Base-by-base conservation (phyloP, 768 basidiomycete genomes). In the Collybia sp. region DNA sequence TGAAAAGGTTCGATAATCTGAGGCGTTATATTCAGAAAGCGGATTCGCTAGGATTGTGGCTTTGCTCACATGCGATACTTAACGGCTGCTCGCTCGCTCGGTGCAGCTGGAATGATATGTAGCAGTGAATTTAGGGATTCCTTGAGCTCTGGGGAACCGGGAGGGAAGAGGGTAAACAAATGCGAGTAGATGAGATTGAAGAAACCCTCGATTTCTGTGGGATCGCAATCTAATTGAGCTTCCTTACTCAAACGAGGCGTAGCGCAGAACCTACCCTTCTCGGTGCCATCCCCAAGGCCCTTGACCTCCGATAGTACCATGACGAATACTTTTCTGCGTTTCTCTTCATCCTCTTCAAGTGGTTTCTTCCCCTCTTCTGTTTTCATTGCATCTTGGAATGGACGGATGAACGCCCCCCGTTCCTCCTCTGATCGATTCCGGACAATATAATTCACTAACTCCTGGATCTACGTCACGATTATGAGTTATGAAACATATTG, bases 1-100 rank as follows among this genome's bases (percentile, higher is more conserved):
- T 91, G 75, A 90, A 91, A 25, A 92, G 63, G 59, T 90, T 91
- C 17, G 90, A 83, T 9, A 92, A 67, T 57, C 90, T 92, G 52
- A 8, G 47, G 33, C 37, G 41, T 39, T 43, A 45, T 44, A 19
- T 37, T n/a, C 38, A 50, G 35, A 43, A 18, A 31, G 53, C 19
- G 33, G 45, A 16, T 39, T 41, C 42, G 44, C 17, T 18, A 38
- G 53, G 49, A 52, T 47, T 38, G 45, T 10, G 34, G 42, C 37
- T 43, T n/a, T 32, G 61, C 83, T 47, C 55, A 91, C 90, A 89
- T 72, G 65, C 85, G 84, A 65, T 87, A 91, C 69, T 83, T 88
- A 54, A 81, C 68, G 9, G 75, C 56, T n/a, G 77, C 52, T 19
- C 71, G 75, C 47, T 77, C 75, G 18, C 79, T 61, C 13, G 77